Evolutionary conservation across 345 rosid species (phyloP).

Genomic region (Balakata baccata): DNA sequence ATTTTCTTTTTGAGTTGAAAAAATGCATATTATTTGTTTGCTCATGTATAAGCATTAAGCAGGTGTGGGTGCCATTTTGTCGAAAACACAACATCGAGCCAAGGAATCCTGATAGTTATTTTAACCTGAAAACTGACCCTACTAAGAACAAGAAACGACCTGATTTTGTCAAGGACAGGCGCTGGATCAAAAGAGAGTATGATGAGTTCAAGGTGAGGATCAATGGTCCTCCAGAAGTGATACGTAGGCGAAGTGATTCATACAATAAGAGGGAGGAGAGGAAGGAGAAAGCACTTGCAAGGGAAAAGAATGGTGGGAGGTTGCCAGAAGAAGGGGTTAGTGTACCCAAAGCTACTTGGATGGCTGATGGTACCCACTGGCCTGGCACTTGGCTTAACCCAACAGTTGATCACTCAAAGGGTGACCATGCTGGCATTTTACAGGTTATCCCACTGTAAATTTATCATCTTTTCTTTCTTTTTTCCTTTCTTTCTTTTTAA

Average conservation of each 20-base stretch:
- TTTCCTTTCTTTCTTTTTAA: no score
- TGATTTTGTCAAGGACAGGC: slow-evolving; percentile 87
- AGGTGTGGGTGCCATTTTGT: slow-evolving; percentile 90
- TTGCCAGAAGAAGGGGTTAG: slow-evolving; percentile 46
- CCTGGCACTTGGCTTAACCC: slow-evolving; percentile 86
- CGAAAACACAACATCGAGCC: slow-evolving; percentile 91
- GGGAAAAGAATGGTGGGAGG: slow-evolving; percentile 58
- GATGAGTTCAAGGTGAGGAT: slow-evolving; percentile 95
- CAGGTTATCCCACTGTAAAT: slow-evolving; percentile 31
- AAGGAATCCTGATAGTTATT: slow-evolving; percentile 88
- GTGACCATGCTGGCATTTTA: slow-evolving; percentile 88
- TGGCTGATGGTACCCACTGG: slow-evolving; percentile 99
- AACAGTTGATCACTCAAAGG: slow-evolving; percentile 64
- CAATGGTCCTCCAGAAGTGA: slow-evolving; percentile 75
- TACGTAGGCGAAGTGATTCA: slow-evolving; percentile 61
- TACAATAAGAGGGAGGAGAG: slow-evolving; percentile 54
- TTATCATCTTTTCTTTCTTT: no score
- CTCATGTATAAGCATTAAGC: background rate
- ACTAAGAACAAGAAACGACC: slow-evolving; percentile 75
- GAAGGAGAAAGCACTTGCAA: slow-evolving; percentile 52
- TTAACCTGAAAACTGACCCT: slow-evolving; percentile 63
- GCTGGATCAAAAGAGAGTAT: slow-evolving; percentile 96
- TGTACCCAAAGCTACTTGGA: slow-evolving; percentile 77
- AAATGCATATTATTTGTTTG: background rate
- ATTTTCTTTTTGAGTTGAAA: background rate